phyloP scores from a whole-genome alignment of 202 grass and related monocot genomes.

The Alloteropsis angusta region DNA sequence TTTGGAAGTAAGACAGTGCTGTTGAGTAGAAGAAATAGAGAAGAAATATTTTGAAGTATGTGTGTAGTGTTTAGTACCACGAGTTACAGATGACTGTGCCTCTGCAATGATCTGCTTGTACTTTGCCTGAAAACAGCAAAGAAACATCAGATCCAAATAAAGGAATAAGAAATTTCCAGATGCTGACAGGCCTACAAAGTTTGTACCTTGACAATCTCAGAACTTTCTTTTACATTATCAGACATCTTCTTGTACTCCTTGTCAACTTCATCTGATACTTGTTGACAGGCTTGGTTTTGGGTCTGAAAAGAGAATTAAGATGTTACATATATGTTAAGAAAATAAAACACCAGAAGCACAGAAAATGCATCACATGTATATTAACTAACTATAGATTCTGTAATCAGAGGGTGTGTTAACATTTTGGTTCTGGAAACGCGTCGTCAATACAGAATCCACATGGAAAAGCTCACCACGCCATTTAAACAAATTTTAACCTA shows the following conservation, averaged over 20 bases:
- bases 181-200: background rate
- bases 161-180: background rate
- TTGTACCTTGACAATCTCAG: constrained; percentile 56
- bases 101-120: constrained; percentile 69
- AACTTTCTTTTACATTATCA: constrained; percentile 49
- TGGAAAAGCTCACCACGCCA: background rate
- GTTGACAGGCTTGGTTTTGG: constrained; percentile 48
- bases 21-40: background rate
- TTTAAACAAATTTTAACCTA: background rate
- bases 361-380: background rate
- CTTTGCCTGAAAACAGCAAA: constrained; percentile 40
- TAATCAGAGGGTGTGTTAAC: background rate
- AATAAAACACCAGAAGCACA: background rate
- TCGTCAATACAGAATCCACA: background rate
- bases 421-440: background rate
- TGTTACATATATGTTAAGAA: background rate
- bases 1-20: background rate
- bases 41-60: background rate
- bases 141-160: constrained; percentile 16
- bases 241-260: constrained; percentile 77
- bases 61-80: constrained; percentile 33
- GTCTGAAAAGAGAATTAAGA: constrained; percentile 30
- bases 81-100: constrained; percentile 46
- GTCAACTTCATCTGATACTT: constrained; percentile 56
- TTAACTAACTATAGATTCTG: background rate